Percentiles rank a stretch among this genome's conserved stretches.
These are phyloP conservation scores for Clavaria fumosa DNA, from an alignment of 768 basidiomycete genomes.

Conservation along the genomic window DNA sequence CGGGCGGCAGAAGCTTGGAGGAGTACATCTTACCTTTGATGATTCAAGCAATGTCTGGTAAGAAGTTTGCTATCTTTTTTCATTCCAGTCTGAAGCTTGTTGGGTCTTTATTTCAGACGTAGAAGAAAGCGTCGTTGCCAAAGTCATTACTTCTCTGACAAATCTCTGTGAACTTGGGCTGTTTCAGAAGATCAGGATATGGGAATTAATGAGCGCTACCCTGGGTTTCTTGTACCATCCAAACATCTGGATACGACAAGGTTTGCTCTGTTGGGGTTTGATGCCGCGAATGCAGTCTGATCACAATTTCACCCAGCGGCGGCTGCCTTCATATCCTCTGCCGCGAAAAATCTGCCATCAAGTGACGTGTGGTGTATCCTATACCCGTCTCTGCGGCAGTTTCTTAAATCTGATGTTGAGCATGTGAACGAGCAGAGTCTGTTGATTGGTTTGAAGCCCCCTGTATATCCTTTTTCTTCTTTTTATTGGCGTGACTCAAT, in stretches of 20 bases:
- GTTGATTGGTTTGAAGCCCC: slow-evolving; percentile 60
- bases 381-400: slow-evolving; percentile 79
- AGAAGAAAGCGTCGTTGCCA: slow-evolving; percentile 87
- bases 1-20: slow-evolving; percentile 80
- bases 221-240: slow-evolving; percentile 90
- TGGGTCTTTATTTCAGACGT: slow-evolving; percentile 42
- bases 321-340: slow-evolving; percentile 75
- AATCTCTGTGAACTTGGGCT: slow-evolving; percentile 82
- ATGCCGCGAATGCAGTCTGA: background rate
- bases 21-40: slow-evolving; percentile 96
- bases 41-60: slow-evolving; percentile 89
- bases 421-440: slow-evolving; percentile 60
- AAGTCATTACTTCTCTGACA: slow-evolving; percentile 76
- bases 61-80: slow-evolving; percentile 9
- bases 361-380: slow-evolving; percentile 97
- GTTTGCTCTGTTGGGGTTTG: slow-evolving; percentile 32
- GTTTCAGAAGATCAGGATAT: slow-evolving; percentile 89
- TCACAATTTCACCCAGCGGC: slow-evolving; percentile 37
- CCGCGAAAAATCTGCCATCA: slow-evolving; percentile 62
- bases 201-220: slow-evolving; percentile 87
- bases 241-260: slow-evolving; percentile 90
- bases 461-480: slow-evolving; percentile 35
- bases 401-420: slow-evolving; percentile 70
- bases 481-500: slow-evolving; percentile 2
- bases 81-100: background rate